Conservation (phyloP, 495 filamentous ascomycete genomes). For the Hypoxylon lenormandii region DNA sequence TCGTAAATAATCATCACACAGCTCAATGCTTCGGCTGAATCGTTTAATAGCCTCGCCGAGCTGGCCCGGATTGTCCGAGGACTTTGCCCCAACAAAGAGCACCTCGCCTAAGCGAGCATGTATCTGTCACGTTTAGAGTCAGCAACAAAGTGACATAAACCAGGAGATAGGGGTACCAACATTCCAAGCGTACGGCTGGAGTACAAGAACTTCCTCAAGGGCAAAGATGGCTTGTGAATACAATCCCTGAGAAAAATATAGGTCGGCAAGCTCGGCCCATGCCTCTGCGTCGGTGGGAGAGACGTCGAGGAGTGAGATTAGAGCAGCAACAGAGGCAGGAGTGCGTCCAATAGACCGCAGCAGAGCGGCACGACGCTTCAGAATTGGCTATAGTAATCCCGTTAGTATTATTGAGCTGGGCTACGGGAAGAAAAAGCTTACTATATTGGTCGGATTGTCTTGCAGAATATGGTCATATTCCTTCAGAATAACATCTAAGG, state of each 20-base stretch:
- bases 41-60: constrained; percentile 79
- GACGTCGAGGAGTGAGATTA: constrained; percentile 80
- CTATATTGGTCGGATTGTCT: constrained; percentile 83
- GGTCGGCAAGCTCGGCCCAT: constrained; percentile 89
- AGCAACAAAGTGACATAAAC: constrained; percentile 31
- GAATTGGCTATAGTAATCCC: constrained; percentile 70
- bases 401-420: constrained; percentile 37
- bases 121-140: constrained; percentile 65
- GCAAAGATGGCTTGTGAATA: constrained; percentile 86
- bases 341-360: constrained; percentile 75
- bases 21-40: constrained; percentile 89
- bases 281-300: constrained; percentile 92
- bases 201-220: constrained; percentile 87
- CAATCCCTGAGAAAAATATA: constrained; percentile 81
- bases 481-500: constrained; percentile 74
- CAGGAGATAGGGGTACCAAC: constrained; percentile 63
- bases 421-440: constrained; percentile 56
- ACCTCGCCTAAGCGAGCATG: constrained; percentile 90
- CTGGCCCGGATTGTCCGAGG: constrained; percentile 61
- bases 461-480: constrained; percentile 80
- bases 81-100: constrained; percentile 73
- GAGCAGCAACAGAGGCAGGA: constrained; percentile 76
- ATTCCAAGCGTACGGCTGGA: constrained; percentile 95
- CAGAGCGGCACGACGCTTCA: constrained; percentile 86
- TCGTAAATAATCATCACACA: constrained; percentile 90